Conservation (phyloP, 352 stramenopile species). For the Paralagenidium karlingii region DNA sequence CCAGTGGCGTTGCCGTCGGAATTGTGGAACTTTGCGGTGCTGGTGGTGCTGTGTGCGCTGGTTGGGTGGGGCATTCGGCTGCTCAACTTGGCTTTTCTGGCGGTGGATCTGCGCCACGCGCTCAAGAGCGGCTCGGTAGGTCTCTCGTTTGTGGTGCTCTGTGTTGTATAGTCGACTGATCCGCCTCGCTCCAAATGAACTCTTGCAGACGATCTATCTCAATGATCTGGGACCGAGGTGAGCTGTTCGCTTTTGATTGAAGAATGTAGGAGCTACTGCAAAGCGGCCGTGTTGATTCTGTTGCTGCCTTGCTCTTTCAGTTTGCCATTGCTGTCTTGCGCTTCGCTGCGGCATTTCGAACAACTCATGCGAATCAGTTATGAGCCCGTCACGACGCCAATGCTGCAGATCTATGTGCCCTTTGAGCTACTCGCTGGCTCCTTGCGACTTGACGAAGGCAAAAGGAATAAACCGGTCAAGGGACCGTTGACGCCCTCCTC, state of each 20-base stretch:
- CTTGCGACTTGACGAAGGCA: slow-evolving; percentile 7
- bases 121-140: slow-evolving; percentile 25
- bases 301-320: slow-evolving; percentile 6
- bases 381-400: slow-evolving; percentile 14
- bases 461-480: slow-evolving; percentile 2
- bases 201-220: too few species aligned
- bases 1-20: slow-evolving; percentile 23
- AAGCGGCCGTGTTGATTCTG: neutral
- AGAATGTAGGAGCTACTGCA: too few species aligned
- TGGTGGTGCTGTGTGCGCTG: slow-evolving; percentile 26
- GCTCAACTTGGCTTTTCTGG: slow-evolving; percentile 16
- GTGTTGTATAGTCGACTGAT: slow-evolving; percentile 2
- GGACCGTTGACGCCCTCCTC: too few species aligned
- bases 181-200: too few species aligned
- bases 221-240: slow-evolving; percentile 19
- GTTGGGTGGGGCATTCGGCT: slow-evolving; percentile 29
- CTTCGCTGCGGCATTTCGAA: slow-evolving; percentile 53
- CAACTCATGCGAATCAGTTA: slow-evolving; percentile 38
- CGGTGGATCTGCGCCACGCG: slow-evolving; percentile 25
- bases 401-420: slow-evolving; percentile 24
- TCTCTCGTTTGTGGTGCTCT: slow-evolving; percentile 6
- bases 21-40: slow-evolving; percentile 42
- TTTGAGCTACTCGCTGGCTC: slow-evolving; percentile 29
- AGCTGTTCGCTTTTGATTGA: too few species aligned
- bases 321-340: slow-evolving; percentile 27